Evolutionary conservation across 306 rosid species (phyloP).

Genomic region (Gastrolobium villosum): DNA sequence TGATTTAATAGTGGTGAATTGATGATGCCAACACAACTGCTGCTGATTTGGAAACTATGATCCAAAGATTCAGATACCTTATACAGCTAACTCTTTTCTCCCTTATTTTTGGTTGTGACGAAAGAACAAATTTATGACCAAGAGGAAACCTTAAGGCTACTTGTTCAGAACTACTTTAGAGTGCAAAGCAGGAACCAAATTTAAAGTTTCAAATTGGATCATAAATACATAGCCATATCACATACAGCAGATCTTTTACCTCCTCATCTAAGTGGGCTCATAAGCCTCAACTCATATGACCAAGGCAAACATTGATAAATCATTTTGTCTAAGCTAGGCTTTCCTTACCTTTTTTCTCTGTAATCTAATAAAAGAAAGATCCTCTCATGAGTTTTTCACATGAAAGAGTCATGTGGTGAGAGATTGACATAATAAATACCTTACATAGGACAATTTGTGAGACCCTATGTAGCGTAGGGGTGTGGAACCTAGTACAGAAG

Average conservation of each 20-base stretch:
- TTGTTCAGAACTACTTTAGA: conserved; percentile 2
- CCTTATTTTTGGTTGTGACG: not conserved
- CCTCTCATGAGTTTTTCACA: conserved; percentile 2
- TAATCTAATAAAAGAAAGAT: conserved; percentile 5
- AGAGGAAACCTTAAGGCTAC: not conserved
- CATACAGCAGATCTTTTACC: not conserved
- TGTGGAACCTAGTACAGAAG: conserved; percentile 6
- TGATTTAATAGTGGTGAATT: not conserved
- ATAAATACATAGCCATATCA: conserved; percentile 10
- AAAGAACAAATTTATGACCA: conserved; percentile 15
- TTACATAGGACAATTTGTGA: conserved; percentile 18
- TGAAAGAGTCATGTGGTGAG: conserved; percentile 4
- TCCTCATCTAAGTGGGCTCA: conserved; percentile 26
- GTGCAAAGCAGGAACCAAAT: not conserved
- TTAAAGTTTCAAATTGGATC: not conserved
- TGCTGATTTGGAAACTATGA: not conserved
- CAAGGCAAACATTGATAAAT: conserved; percentile 12
- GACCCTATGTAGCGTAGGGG: not conserved
- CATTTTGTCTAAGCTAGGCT: conserved; percentile 11
- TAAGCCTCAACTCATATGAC: conserved; percentile 22
- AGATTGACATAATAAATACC: conserved; percentile 33
- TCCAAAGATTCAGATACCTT: conserved; percentile 32
- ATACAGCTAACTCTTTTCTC: conserved; percentile 4
- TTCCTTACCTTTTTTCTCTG: conserved; percentile 10
- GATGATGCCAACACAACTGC: not conserved